Evolutionary conservation across 345 rosid genomes (phyloP).

Genomic region (Sapria himalayana): DNA sequence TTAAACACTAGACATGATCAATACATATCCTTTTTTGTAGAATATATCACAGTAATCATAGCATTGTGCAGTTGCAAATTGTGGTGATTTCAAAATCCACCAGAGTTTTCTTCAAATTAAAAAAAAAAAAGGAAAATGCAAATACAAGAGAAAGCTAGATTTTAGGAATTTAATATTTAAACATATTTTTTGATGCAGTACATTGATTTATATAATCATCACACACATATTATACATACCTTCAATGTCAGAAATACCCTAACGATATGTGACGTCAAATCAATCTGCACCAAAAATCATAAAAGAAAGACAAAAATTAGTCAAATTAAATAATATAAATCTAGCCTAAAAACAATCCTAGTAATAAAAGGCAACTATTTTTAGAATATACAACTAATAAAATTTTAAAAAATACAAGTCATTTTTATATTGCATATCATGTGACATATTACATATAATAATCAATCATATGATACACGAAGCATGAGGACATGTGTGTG

Average conservation of each 20-base stretch:
- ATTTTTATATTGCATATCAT: no score
- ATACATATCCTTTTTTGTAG: no score
- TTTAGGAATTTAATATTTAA: neutral
- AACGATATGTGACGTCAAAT: conserved; percentile 68
- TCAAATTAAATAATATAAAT: no score
- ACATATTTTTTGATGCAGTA: neutral
- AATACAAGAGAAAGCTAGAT: neutral
- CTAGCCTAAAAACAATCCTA: no score
- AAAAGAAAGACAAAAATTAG: conserved; percentile 4
- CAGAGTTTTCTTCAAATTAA: neutral
- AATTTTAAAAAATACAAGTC: no score
- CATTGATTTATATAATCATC: neutral
- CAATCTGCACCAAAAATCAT: conserved; percentile 47
- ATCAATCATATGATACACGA: no score
- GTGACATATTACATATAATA: no score
- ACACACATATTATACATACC: conserved; percentile 23
- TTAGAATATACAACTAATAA: no score
- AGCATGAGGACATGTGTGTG: no score
- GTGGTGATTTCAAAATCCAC: neutral
- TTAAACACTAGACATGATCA: no score
- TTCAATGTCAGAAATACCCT: conserved; percentile 68
- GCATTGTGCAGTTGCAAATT: neutral
- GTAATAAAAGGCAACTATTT: no score
- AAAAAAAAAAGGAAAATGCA: neutral
- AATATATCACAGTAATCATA: neutral